Evolutionary conservation across 2,329 filamentous ascomycete species (phyloP).

Genomic region (Fusarium floridanum): DNA sequence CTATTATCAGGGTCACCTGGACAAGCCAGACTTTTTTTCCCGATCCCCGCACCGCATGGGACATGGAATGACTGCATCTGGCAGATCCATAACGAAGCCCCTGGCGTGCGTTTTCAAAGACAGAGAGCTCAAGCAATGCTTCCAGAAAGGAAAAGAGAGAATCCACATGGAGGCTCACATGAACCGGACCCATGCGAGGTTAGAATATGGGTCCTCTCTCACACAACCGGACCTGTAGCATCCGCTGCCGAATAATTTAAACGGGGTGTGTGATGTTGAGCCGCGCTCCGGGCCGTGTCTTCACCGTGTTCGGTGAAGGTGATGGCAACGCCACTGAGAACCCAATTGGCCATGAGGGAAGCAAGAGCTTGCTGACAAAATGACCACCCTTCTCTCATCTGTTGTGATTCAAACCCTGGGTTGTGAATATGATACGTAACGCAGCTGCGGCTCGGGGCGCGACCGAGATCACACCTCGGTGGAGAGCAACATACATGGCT

Average conservation of each 20-base stretch:
- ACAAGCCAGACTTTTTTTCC: constrained; percentile 8
- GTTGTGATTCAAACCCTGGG: neutral
- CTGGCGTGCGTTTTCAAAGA: neutral
- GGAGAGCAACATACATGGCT: neutral
- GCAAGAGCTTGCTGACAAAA: constrained; percentile 3
- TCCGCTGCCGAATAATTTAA: constrained; percentile 34
- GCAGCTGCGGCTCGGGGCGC: constrained; percentile 2
- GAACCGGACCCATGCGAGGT: neutral
- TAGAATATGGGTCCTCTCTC: neutral
- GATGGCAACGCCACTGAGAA: neutral
- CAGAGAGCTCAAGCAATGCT: neutral
- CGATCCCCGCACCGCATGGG: constrained; percentile 10
- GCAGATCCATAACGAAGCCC: constrained; percentile 9
- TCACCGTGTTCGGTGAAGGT: neutral
- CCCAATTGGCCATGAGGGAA: constrained; percentile 2
- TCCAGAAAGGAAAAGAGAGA: neutral
- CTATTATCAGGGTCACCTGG: constrained; percentile 16
- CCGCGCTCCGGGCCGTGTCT: neutral
- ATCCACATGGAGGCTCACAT: constrained; percentile 4
- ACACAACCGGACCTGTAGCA: neutral
- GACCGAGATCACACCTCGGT: constrained; percentile 6
- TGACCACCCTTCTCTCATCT: constrained; percentile 3
- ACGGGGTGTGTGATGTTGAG: constrained; percentile 1
- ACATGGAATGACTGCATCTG: constrained; percentile 31
- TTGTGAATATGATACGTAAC: neutral